Evolutionary conservation across 2,329 filamentous ascomycete genomes (phyloP).

Genomic region (Macrophomina phaseolina): DNA sequence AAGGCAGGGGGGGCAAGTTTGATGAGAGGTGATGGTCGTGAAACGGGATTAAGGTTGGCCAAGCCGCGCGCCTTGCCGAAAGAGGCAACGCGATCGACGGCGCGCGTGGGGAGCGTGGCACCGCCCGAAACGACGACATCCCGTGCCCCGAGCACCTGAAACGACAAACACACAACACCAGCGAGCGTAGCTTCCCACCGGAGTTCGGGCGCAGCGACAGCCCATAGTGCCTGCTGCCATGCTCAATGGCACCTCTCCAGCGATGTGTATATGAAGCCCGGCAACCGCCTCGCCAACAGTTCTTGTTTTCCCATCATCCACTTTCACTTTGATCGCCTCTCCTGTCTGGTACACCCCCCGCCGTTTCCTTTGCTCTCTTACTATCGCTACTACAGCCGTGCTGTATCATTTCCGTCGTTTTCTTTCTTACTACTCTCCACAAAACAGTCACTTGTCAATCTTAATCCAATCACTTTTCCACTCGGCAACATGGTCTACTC

Average conservation of each 20-base stretch:
- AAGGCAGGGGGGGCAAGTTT: not conserved
- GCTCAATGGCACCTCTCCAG: not conserved
- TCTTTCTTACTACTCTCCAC: not conserved
- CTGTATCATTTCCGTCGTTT: not conserved
- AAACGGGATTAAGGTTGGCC: constrained; percentile 13
- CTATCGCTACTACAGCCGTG: constrained; percentile 15
- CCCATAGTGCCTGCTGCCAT: not conserved
- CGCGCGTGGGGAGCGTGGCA: not conserved
- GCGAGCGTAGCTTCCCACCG: not conserved
- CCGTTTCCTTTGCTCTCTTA: not conserved
- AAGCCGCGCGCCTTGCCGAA: not conserved
- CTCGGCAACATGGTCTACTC: constrained; percentile 12
- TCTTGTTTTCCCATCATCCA: constrained; percentile 1
- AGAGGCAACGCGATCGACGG: constrained; percentile 11
- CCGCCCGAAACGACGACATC: not conserved
- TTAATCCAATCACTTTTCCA: not conserved
- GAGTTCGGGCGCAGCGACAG: not conserved
- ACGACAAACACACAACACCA: constrained; percentile 16
- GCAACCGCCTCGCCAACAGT: not conserved
- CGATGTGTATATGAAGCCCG: not conserved
- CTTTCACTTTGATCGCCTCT: not conserved
- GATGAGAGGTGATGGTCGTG: constrained; percentile 14
- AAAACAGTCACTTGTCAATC: not conserved
- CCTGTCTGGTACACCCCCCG: constrained; percentile 2
- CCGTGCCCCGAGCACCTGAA: not conserved